Evolutionary conservation across 257 asterid genomes (phyloP).

Genomic region (Thymus quinquecostatus): DNA sequence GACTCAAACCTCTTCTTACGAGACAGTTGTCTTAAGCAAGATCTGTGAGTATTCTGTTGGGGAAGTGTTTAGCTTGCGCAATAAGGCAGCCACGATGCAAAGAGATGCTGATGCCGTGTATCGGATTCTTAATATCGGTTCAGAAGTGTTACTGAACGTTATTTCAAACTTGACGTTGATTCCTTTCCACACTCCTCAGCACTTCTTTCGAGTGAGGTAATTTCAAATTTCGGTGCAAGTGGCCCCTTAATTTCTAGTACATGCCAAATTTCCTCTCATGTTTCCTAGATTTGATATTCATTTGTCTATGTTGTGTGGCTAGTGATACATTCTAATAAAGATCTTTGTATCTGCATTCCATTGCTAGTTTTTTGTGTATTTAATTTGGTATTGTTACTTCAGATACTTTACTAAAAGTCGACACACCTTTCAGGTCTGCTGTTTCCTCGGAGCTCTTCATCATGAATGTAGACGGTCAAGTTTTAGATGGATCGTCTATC

Average conservation of each 20-base stretch:
- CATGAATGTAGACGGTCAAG: conserved; percentile 64
- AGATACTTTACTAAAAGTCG: conserved; percentile 13
- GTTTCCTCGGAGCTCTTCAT: conserved; percentile 63
- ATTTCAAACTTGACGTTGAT: conserved; percentile 58
- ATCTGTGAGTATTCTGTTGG: conserved; percentile 58
- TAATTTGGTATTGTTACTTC: conserved; percentile 14
- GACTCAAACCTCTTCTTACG: conserved; percentile 44
- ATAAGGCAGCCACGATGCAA: conserved; percentile 33
- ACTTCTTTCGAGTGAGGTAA: conserved; percentile 77
- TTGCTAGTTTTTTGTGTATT: conserved; percentile 1
- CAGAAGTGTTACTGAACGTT: conserved; percentile 49
- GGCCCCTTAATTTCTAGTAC: not conserved
- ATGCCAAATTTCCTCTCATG: not conserved
- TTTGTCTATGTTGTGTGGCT: not conserved
- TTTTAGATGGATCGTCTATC: conserved; percentile 49
- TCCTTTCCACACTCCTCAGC: conserved; percentile 66
- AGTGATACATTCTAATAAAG: not conserved
- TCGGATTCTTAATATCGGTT: conserved; percentile 40
- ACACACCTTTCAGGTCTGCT: conserved; percentile 55
- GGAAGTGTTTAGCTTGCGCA: conserved; percentile 52
- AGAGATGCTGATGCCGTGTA: conserved; percentile 33
- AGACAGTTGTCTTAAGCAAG: conserved; percentile 47
- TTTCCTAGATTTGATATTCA: not conserved
- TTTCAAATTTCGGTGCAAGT: not conserved
- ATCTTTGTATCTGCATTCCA: conserved; percentile 4